phyloP scores from a whole-genome alignment of 2,329 filamentous ascomycete species.

The Elsinoe ampelina region DNA sequence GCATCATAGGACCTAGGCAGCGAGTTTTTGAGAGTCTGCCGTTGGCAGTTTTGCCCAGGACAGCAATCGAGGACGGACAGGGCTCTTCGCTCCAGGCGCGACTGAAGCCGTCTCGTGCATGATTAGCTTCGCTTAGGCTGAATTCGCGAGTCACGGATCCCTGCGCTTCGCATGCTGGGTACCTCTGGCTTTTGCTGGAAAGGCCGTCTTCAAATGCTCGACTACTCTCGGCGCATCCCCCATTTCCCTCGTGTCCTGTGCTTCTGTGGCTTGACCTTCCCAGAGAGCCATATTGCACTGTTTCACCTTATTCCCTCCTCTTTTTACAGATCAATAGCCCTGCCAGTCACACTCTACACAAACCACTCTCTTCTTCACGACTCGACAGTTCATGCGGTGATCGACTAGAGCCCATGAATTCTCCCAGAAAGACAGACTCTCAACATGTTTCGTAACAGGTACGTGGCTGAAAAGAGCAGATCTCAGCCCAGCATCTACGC shows the following conservation, averaged over 20 bases:
- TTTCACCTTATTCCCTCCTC: constrained; percentile 13
- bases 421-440: constrained; percentile 16
- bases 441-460: constrained; percentile 42
- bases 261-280: constrained; percentile 13
- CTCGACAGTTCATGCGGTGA: constrained; percentile 10
- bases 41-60: background rate
- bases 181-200: no score
- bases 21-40: background rate
- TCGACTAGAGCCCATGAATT: constrained; percentile 1
- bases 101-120: constrained; percentile 10
- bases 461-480: constrained; percentile 19
- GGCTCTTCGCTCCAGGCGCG: constrained; percentile 8
- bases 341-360: constrained; percentile 1
- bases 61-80: background rate
- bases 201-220: constrained; percentile 10
- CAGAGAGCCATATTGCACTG: constrained; percentile 11
- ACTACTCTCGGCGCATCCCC: constrained; percentile 6
- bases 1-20: background rate
- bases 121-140: constrained; percentile 13
- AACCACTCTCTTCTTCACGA: constrained; percentile 14
- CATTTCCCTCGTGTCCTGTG: constrained; percentile 10
- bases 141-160: constrained; percentile 12
- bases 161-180: constrained; percentile 9
- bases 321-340: constrained; percentile 5
- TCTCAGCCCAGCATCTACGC: constrained; percentile 3